A percentile compares a stretch with the other conserved stretches of the same genome.
Evolutionary conservation across 495 filamentous ascomycete genomes (phyloP).

Genomic region (Aspergillus incahuasiensis): DNA sequence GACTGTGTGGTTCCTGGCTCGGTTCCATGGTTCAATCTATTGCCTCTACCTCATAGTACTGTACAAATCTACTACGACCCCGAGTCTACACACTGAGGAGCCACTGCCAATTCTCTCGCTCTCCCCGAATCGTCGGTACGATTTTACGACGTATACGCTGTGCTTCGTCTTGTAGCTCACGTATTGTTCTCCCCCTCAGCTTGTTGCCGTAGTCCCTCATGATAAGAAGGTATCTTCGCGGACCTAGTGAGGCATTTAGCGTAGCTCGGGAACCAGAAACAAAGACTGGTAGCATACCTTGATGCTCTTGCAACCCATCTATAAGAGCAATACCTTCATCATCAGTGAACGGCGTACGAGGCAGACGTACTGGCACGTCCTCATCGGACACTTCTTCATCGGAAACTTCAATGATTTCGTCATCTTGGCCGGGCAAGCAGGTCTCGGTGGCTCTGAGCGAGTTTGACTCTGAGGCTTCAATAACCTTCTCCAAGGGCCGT

Average conservation of each 20-base stretch:
- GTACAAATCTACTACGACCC: too few species aligned
- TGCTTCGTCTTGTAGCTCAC: conserved; percentile 15
- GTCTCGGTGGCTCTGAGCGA: background rate
- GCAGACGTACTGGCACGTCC: background rate
- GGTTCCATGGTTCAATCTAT: conserved; percentile 13
- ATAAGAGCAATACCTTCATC: conserved; percentile 17
- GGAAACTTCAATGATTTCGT: background rate
- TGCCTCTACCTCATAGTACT: too few species aligned
- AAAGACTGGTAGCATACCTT: conserved; percentile 14
- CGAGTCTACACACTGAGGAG: conserved; percentile 12
- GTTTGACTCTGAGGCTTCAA: conserved; percentile 2
- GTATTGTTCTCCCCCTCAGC: conserved; percentile 12
- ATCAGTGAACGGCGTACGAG: conserved; percentile 12
- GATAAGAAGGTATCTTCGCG: conserved; percentile 19
- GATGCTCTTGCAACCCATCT: conserved; percentile 16
- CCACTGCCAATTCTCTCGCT: conserved; percentile 24
- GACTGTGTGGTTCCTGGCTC: conserved; percentile 5
- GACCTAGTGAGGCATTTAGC: conserved; percentile 1
- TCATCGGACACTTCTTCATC: background rate
- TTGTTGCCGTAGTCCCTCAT: conserved; percentile 7
- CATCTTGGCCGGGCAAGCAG: background rate
- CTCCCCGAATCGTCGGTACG: conserved; percentile 6
- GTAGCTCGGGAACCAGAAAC: background rate
- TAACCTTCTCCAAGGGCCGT: conserved; percentile 6
- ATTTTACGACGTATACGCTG: background rate